These are phyloP conservation scores for Sporothrix pseudoabietina DNA, from an alignment of 2,329 filamentous ascomycete species.

Conservation along the genomic window DNA sequence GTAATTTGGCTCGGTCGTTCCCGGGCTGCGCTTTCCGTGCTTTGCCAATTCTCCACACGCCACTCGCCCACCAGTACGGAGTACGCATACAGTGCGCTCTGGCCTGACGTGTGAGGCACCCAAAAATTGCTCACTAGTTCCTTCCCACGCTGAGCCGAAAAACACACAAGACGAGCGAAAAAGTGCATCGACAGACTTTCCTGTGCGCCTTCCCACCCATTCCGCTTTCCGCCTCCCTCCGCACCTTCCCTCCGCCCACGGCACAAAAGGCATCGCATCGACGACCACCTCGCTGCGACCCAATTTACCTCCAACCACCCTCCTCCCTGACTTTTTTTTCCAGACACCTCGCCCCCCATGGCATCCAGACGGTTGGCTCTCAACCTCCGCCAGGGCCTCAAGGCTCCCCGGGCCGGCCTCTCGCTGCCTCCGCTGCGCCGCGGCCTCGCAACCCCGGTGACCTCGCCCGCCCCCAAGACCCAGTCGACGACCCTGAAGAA, in stretches of 20 bases:
- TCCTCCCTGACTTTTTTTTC: neutral
- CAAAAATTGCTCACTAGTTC: constrained; percentile 31
- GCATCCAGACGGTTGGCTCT: constrained; percentile 96
- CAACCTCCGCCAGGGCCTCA: constrained; percentile 90
- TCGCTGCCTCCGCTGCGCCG: constrained; percentile 77
- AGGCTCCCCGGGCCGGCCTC: constrained; percentile 74
- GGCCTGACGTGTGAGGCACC: constrained; percentile 34
- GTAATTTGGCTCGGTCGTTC: constrained; percentile 34
- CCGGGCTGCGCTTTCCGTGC: constrained; percentile 28
- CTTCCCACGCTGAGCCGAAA: constrained; percentile 31
- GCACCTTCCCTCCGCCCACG: constrained; percentile 11
- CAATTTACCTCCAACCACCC: constrained; percentile 51
- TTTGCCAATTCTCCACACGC: constrained; percentile 16
- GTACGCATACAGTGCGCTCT: neutral
- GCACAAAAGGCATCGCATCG: constrained; percentile 10
- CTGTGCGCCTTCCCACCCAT: constrained; percentile 17
- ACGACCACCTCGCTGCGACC: constrained; percentile 11
- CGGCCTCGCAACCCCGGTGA: constrained; percentile 86
- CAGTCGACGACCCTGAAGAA: constrained; percentile 96
- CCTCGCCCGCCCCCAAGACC: constrained; percentile 67
- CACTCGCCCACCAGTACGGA: neutral
- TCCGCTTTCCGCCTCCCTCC: constrained; percentile 38
- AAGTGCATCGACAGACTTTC: constrained; percentile 31
- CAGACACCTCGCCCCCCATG: constrained; percentile 60
- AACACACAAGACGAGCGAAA: constrained; percentile 30